A percentile compares a stretch with the other conserved stretches of the same genome.
phyloP scores from a whole-genome alignment of 495 filamentous ascomycete species.

The Aspergillus cavernicola region DNA sequence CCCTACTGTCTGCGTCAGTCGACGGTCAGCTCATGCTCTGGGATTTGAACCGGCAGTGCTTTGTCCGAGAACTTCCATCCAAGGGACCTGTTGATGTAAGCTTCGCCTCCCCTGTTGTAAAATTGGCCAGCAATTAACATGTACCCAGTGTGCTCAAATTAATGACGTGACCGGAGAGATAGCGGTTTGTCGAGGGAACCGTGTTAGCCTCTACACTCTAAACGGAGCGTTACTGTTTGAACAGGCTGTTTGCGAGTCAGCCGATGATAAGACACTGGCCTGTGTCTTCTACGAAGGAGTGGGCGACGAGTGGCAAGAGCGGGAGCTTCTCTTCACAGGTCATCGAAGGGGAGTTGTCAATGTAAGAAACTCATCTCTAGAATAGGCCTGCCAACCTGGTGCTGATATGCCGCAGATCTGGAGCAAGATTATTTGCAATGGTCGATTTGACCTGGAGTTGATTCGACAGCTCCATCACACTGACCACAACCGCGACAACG shows the following conservation, averaged over 20 bases:
- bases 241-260: constrained; percentile 68
- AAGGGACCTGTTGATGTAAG: constrained; percentile 50
- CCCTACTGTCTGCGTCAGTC: constrained; percentile 71
- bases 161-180: constrained; percentile 89
- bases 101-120: neutral
- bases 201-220: constrained; percentile 76
- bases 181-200: constrained; percentile 70
- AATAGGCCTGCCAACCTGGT: no score
- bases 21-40: constrained; percentile 85
- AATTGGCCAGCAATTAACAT: neutral
- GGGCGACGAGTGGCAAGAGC: constrained; percentile 89
- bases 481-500: constrained; percentile 66
- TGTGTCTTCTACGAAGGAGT: constrained; percentile 93
- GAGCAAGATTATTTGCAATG: constrained; percentile 49
- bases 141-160: constrained; percentile 62
- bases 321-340: constrained; percentile 82
- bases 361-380: constrained; percentile 26
- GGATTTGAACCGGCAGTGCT: constrained; percentile 87
- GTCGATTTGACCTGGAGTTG: constrained; percentile 56
- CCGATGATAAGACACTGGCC: constrained; percentile 68
- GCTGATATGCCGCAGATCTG: constrained; percentile 39
- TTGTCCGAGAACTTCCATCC: constrained; percentile 69
- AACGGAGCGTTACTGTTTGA: constrained; percentile 81
- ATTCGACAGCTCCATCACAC: constrained; percentile 81
- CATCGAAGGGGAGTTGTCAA: constrained; percentile 83